These are phyloP conservation scores for Pseudozyma tsukubaensis DNA, from an alignment of 1,284 basidiomycete species.

Conservation along the genomic window DNA sequence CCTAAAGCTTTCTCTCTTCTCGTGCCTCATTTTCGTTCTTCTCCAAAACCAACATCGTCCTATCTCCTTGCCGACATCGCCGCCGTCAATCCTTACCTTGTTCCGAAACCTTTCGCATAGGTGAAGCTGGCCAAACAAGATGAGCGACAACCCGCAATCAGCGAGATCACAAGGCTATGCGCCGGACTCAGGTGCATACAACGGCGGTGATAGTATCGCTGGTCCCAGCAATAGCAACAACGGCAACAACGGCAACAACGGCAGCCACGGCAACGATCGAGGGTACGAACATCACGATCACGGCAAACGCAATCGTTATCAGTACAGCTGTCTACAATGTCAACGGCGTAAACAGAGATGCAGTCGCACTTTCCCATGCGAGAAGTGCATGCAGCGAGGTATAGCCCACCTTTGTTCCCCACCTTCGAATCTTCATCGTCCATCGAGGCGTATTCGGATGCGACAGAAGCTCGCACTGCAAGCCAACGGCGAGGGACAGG, in stretches of 20 bases:
- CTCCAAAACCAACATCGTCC: neutral
- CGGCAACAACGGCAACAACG: neutral
- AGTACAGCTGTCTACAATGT: constrained; percentile 47
- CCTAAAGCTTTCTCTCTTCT: constrained; percentile 15
- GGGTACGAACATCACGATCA: constrained; percentile 23
- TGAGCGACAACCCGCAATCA: neutral
- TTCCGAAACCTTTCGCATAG: constrained; percentile 1
- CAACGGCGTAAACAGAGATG: constrained; percentile 46
- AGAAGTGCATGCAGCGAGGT: constrained; percentile 44
- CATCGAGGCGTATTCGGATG: constrained; percentile 40
- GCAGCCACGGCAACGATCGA: constrained; percentile 5
- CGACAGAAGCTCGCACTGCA: constrained; percentile 27
- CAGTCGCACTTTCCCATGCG: constrained; percentile 42
- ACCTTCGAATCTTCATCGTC: constrained; percentile 34
- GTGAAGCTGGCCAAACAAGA: too few relatives aligned
- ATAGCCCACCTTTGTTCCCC: constrained; percentile 43
- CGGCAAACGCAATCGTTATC: constrained; percentile 45
- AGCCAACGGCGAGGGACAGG: constrained; percentile 1
- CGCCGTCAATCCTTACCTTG: neutral
- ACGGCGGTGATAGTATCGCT: constrained; percentile 1
- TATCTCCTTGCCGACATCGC: constrained; percentile 8
- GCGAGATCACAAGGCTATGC: neutral
- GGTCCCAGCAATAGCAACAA: constrained; percentile 4
- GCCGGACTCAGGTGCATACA: neutral
- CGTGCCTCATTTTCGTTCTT: constrained; percentile 3